Conservation (phyloP, 1,284 basidiomycete species). For the Leccinum holopus region DNA sequence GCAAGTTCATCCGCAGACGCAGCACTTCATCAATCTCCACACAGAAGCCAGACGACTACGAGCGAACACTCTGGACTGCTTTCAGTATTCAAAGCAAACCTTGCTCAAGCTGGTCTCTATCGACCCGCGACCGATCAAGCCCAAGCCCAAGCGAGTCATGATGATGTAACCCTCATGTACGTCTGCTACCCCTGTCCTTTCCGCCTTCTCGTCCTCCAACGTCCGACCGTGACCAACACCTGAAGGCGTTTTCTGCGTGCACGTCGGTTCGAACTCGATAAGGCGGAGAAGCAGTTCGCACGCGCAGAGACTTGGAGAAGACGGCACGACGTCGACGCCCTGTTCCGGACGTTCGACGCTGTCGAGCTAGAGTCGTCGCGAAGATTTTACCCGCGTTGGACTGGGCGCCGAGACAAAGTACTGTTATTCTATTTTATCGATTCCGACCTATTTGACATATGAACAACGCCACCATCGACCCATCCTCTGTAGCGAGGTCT, state of each 20-base stretch:
- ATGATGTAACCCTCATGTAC: slow-evolving; percentile 67
- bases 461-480: background rate
- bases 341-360: slow-evolving; percentile 59
- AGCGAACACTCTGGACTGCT: slow-evolving; percentile 27
- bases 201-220: background rate
- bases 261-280: slow-evolving; percentile 57
- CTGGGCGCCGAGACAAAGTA: slow-evolving; percentile 72
- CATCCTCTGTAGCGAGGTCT: slow-evolving; percentile 51
- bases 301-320: slow-evolving; percentile 64
- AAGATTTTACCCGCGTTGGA: slow-evolving; percentile 76
- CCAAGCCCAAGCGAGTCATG: slow-evolving; percentile 55
- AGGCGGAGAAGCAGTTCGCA: slow-evolving; percentile 69
- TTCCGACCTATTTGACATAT: background rate
- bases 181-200: slow-evolving; percentile 24
- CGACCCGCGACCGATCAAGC: slow-evolving; percentile 35
- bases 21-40: background rate
- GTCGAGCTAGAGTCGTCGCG: slow-evolving; percentile 61
- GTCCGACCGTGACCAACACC: background rate
- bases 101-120: slow-evolving; percentile 53
- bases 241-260: slow-evolving; percentile 74
- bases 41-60: slow-evolving; percentile 4
- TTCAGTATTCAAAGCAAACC: slow-evolving; percentile 49
- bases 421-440: slow-evolving; percentile 7
- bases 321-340: slow-evolving; percentile 54
- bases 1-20: background rate